phyloP scores from a whole-genome alignment of 257 asterid species.

The Solanum pimpinellifolium region DNA sequence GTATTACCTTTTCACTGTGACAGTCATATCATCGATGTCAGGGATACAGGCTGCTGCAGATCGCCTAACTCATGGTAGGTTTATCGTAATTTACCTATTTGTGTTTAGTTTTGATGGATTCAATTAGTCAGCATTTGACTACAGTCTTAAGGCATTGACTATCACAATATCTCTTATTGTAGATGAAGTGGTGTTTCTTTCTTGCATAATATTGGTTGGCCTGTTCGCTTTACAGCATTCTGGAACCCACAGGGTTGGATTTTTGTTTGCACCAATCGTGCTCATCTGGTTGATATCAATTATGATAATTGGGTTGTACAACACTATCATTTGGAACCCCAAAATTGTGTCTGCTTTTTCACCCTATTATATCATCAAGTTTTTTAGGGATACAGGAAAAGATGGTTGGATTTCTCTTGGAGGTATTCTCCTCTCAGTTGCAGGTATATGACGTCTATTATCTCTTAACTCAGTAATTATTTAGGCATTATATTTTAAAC shows the following conservation, averaged over 20 bases:
- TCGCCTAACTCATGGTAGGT: neutral
- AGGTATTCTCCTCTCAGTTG: constrained; percentile 30
- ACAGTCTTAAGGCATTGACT: neutral
- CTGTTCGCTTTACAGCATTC: constrained; percentile 26
- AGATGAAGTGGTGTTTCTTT: constrained; percentile 19
- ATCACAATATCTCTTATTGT: neutral
- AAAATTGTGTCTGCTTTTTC: constrained; percentile 20
- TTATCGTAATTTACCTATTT: neutral
- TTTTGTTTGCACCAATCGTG: constrained; percentile 29
- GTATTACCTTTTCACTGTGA: neutral
- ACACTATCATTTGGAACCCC: constrained; percentile 21
- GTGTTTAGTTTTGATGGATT: constrained; percentile 13
- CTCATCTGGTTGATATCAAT: constrained; percentile 27
- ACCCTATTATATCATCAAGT: constrained; percentile 19
- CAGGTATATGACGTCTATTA: constrained; percentile 13
- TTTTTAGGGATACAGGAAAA: constrained; percentile 12
- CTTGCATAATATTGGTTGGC: constrained; percentile 26
- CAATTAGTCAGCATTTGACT: neutral
- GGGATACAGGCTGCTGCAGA: neutral
- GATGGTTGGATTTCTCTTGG: constrained; percentile 34
- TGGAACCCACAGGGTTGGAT: constrained; percentile 28
- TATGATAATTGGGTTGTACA: constrained; percentile 22
- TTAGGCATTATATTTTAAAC: neutral
- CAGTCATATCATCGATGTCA: neutral
- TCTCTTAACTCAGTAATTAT: neutral